Evolutionary conservation across 2,329 filamentous ascomycete species (phyloP).

Genomic region (Sordariomycetes sp.): DNA sequence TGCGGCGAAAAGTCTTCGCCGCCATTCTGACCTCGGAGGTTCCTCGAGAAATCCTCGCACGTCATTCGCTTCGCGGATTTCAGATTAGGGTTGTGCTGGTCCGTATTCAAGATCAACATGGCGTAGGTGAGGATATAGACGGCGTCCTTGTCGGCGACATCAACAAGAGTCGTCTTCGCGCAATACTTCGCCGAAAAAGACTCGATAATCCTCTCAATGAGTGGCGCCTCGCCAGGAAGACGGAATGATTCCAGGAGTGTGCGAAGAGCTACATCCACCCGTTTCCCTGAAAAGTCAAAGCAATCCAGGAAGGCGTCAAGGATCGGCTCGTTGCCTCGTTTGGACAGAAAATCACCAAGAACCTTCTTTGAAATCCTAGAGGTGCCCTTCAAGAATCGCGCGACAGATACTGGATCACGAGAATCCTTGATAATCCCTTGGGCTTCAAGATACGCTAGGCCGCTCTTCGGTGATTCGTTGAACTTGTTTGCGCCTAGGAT

Average conservation of each 20-base stretch:
- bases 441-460: constrained; percentile 71
- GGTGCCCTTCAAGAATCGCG: constrained; percentile 79
- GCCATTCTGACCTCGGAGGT: constrained; percentile 81
- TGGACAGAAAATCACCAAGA: constrained; percentile 86
- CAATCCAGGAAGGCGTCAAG: constrained; percentile 70
- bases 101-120: constrained; percentile 95
- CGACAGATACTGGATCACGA: constrained; percentile 62
- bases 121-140: constrained; percentile 88
- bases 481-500: constrained; percentile 82
- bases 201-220: constrained; percentile 87
- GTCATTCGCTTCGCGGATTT: constrained; percentile 72
- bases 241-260: constrained; percentile 85
- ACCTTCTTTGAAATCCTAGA: constrained; percentile 80
- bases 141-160: constrained; percentile 73
- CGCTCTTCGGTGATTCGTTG: constrained; percentile 86
- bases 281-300: constrained; percentile 81
- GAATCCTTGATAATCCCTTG: constrained; percentile 74
- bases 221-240: constrained; percentile 78
- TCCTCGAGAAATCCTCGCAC: constrained; percentile 67
- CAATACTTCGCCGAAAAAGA: constrained; percentile 81
- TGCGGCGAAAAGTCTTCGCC: constrained; percentile 73
- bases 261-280: constrained; percentile 81
- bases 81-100: constrained; percentile 90
- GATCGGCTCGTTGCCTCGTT: constrained; percentile 75
- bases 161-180: constrained; percentile 52